Evolutionary conservation across 345 rosid genomes (phyloP).

Genomic region (Populus alba): DNA sequence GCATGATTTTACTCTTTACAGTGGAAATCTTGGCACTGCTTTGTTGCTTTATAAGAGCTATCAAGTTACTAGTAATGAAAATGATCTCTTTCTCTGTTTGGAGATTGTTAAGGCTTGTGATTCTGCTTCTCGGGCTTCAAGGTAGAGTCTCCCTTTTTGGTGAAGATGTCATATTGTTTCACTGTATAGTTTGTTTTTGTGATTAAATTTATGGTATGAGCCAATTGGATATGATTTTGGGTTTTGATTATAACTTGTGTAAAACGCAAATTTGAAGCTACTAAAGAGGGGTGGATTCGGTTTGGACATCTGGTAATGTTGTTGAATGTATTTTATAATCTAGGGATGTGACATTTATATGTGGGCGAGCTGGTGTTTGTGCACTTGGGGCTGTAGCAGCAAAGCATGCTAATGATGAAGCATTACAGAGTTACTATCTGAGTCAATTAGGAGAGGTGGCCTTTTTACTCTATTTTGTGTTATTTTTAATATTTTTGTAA

Average conservation of each 20-base stretch:
- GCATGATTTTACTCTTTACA: conserved; percentile 24
- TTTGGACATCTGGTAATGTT: not conserved
- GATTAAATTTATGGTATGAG: not conserved
- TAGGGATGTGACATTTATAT: conserved; percentile 31
- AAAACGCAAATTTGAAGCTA: not conserved
- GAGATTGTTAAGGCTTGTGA: conserved; percentile 28
- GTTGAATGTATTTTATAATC: not conserved
- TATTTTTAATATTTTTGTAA: not conserved
- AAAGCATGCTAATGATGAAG: conserved; percentile 22
- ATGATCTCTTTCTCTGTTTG: conserved; percentile 24
- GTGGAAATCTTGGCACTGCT: conserved; percentile 29
- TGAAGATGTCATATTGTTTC: not conserved
- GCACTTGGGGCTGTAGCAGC: conserved; percentile 36
- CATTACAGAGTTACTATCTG: conserved; percentile 22
- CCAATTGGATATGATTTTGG: not conserved
- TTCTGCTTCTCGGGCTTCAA: conserved; percentile 18
- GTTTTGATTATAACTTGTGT: no score
- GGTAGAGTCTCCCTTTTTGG: not conserved
- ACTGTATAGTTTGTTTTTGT: not conserved
- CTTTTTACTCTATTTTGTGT: not conserved
- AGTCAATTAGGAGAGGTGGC: conserved; percentile 20
- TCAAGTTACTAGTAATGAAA: conserved; percentile 17
- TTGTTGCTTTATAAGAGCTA: conserved; percentile 22
- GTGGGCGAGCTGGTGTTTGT: conserved; percentile 26
- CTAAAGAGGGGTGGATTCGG: not conserved